Base-by-base conservation (phyloP, 176 grass and related monocot genomes). In the Miscanthus lutarioriparius region DNA sequence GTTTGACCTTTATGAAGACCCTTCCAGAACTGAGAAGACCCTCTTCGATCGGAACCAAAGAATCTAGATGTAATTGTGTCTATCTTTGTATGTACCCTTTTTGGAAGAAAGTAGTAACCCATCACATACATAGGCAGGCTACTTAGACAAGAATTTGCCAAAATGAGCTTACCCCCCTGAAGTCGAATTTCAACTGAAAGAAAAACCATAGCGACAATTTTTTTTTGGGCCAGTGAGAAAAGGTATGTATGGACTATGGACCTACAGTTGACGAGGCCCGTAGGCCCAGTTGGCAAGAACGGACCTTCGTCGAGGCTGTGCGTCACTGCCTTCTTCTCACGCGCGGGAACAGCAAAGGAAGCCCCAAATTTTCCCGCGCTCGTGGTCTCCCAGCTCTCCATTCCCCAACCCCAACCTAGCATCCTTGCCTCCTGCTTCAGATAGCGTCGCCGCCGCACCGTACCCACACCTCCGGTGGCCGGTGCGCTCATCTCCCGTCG, bases 281-380 rank as follows among this genome's bases (percentile, higher is more conserved):
- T 6, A 13, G 20, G 35, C 22, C 35, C 7, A 68, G 36, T n/a
- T n/a, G 4, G 4, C 35, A 59, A 77, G 25, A 41, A 41, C 2
- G 9, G 32, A 41, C 3, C 12, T 38, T 4, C 33, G 3, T 27
- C 61, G 25, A 64, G 4, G 25, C 25, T 26, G 1, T 36, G 56
- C 26, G 59, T 4, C 61, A 32, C 4, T 12, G 19, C 4, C 35
- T 25, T 69, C 20, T 51, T 20, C 6, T 48, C 22, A 10, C 32
- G 79, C 32, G 47, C 79, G 65, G 79, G 70, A 74, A 80, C 38
- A 48, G 15, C 66, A 8, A 10, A 41, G 38, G 16, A 30, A 11
- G 23, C 71, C 40, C 72, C 33, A 11, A 74, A 66, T 6, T 74
- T 82, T 83, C 88, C 84, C 88, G 84, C 88, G 67, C 44, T 35